Evolutionary conservation across 1,284 basidiomycete genomes (phyloP).

Genomic region (Baeospora myosura): DNA sequence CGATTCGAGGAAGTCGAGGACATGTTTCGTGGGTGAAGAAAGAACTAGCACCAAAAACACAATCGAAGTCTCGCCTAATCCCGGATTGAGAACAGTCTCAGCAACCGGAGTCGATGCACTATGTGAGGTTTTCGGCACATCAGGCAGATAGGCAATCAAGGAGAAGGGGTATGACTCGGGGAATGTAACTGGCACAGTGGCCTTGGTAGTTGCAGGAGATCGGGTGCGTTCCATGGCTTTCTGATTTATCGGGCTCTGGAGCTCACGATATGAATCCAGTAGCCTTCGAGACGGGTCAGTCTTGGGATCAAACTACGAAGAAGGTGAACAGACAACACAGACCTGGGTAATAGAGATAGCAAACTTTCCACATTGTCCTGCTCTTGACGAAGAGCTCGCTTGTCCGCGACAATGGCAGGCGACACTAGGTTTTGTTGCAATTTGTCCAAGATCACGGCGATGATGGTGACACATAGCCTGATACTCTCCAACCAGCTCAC

Average conservation of each 20-base stretch:
- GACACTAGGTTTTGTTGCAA: constrained; percentile 76
- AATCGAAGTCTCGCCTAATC: constrained; percentile 80
- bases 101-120: constrained; percentile 24
- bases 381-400: constrained; percentile 64
- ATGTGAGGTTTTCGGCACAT: constrained; percentile 39
- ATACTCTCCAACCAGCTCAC: constrained; percentile 88
- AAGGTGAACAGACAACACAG: constrained; percentile 21
- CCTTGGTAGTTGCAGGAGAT: constrained; percentile 53
- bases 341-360: constrained; percentile 82
- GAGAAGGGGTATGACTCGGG: constrained; percentile 93
- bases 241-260: constrained; percentile 61
- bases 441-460: constrained; percentile 89
- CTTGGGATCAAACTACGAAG: constrained; percentile 2
- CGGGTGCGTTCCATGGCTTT: constrained; percentile 67
- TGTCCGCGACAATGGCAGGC: constrained; percentile 57
- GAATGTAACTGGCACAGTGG: constrained; percentile 75
- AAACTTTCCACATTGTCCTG: constrained; percentile 92
- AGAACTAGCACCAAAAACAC: constrained; percentile 81
- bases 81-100: constrained; percentile 65
- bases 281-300: constrained; percentile 37
- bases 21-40: constrained; percentile 71
- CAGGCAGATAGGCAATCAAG: constrained; percentile 63
- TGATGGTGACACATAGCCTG: constrained; percentile 74
- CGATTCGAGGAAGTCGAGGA: constrained; percentile 74
- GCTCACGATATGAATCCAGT: constrained; percentile 83